These are phyloP conservation scores for Beta vulgaris DNA, from an alignment of 148 eudicot species.

Conservation along the genomic window DNA sequence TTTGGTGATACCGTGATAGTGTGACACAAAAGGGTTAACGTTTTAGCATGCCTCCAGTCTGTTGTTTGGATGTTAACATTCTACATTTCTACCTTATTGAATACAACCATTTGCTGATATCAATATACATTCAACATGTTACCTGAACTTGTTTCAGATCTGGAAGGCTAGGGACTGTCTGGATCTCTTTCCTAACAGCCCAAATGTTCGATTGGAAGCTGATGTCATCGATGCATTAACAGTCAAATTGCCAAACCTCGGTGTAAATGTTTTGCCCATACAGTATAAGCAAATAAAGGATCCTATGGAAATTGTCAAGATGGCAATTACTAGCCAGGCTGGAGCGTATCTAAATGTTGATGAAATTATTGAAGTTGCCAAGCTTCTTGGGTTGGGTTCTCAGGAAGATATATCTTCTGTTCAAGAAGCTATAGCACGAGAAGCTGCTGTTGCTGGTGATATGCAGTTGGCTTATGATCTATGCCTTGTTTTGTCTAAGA, in stretches of 20 bases:
- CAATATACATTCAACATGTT: slow-evolving; percentile 6
- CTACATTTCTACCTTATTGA: slow-evolving; percentile 2
- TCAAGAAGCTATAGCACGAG: slow-evolving; percentile 97
- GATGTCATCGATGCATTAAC: slow-evolving; percentile 85
- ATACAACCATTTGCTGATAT: not conserved
- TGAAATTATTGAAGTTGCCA: slow-evolving; percentile 86
- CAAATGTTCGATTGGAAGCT: slow-evolving; percentile 76
- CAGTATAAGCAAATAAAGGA: slow-evolving; percentile 96
- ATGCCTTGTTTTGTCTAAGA: slow-evolving; percentile 80
- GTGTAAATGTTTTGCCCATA: slow-evolving; percentile 81
- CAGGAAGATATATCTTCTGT: slow-evolving; percentile 77
- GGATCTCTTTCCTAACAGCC: slow-evolving; percentile 73
- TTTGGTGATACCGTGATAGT: slow-evolving; percentile 10
- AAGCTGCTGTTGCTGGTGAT: slow-evolving; percentile 98
- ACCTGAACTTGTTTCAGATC: slow-evolving; percentile 53
- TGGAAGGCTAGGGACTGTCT: slow-evolving; percentile 99
- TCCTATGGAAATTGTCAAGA: slow-evolving; percentile 83
- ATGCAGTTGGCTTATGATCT: slow-evolving; percentile 86
- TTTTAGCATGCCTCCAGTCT: slow-evolving; percentile 2
- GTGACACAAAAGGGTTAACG: slow-evolving; percentile 7
- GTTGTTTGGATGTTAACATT: not conserved
- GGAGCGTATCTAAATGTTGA: slow-evolving; percentile 92
- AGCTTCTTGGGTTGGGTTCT: slow-evolving; percentile 88
- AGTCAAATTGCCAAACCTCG: slow-evolving; percentile 85
- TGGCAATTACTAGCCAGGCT: slow-evolving; percentile 87